Percentiles rank a stretch among this genome's conserved stretches.
These are phyloP conservation scores for Rhytidhysteron rufulum DNA, from an alignment of 2,329 filamentous ascomycete species.

Conservation along the genomic window DNA sequence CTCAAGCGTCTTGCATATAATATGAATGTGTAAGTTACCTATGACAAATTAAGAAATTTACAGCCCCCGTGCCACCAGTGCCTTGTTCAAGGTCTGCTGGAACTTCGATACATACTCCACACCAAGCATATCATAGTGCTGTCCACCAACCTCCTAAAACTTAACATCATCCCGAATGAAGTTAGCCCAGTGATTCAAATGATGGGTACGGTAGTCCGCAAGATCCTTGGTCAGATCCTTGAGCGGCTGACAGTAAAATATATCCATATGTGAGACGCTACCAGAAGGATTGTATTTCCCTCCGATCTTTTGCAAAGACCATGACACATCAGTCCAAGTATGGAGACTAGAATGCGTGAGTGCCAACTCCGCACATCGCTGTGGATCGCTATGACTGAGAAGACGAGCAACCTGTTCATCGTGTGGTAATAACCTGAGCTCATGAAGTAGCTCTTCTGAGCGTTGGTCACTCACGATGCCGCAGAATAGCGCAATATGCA, in stretches of 20 bases:
- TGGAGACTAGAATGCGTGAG: constrained; percentile 22
- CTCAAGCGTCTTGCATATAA: too few relatives aligned
- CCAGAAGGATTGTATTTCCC: constrained; percentile 44
- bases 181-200: constrained; percentile 16
- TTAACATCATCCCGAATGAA: constrained; percentile 8
- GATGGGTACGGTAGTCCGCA: constrained; percentile 27
- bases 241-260: constrained; percentile 40
- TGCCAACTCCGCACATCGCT: constrained; percentile 25
- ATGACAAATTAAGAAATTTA: too few relatives aligned
- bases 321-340: constrained; percentile 37
- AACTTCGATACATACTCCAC: constrained; percentile 13
- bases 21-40: too few relatives aligned
- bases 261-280: constrained; percentile 35
- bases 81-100: constrained; percentile 8
- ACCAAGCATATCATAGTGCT: constrained; percentile 19
- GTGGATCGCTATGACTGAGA: constrained; percentile 12
- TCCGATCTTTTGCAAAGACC: constrained; percentile 35
- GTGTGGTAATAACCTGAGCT: constrained; percentile 8
- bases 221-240: constrained; percentile 20
- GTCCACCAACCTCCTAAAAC: constrained; percentile 14
- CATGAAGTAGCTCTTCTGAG: constrained; percentile 12
- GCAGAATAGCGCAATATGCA: constrained; percentile 42
- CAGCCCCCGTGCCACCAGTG: constrained; percentile 8
- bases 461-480: constrained; percentile 34
- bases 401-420: constrained; percentile 17